Evolutionary conservation across 768 basidiomycete genomes (phyloP), one percentile per base, ranked within the genome.

Genomic region (Collybia mongolica): DNA sequence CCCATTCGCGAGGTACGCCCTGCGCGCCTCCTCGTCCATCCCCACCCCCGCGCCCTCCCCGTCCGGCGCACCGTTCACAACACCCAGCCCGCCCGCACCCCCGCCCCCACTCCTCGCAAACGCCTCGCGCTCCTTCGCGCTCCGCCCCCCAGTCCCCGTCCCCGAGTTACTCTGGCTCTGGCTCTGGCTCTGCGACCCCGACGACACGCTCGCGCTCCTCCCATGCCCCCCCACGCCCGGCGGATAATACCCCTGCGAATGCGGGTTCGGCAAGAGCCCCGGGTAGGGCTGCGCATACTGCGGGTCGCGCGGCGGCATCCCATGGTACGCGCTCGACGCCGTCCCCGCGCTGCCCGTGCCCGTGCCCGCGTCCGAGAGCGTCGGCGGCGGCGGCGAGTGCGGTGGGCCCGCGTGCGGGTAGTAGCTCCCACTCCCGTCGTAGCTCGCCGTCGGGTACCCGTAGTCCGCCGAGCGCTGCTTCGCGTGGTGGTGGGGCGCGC

Each of bases 41-140:
- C 42, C 41, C 7, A 29, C 22, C 24, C 24, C 24, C 24, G 24
- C 24, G 4, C 24, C 24, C 24, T 26, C 24, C 3, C 4, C n/a
- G n/a, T n/a, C n/a, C n/a, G n/a, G 24, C 22, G 18, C 47, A 29
- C 15, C 29, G 7, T 32, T 36, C 17, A 18, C 28, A 0, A 9
- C 17, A 48, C 46, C 47, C 0, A 53, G 54, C 4, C 58, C 44
- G 3, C 44, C 54, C 15, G 32, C 53, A 17, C 39, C 54, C 15
- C 38, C 53, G 19, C 39, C 54, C 39, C 22, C 49, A n/a, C n/a
- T 19, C 28, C 19, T 9, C 24, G 39, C 45, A 28, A 56, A 52
- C 19, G 57, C 61, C 44, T 65, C 63, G 12, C 55, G 32, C 50
- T 65, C 61, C 46, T 62, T 65, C 41, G 61, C 61, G 22, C 47